These are phyloP conservation scores for Fomitopsis betulina DNA, from an alignment of 1,284 basidiomycete genomes.

Conservation along the genomic window DNA sequence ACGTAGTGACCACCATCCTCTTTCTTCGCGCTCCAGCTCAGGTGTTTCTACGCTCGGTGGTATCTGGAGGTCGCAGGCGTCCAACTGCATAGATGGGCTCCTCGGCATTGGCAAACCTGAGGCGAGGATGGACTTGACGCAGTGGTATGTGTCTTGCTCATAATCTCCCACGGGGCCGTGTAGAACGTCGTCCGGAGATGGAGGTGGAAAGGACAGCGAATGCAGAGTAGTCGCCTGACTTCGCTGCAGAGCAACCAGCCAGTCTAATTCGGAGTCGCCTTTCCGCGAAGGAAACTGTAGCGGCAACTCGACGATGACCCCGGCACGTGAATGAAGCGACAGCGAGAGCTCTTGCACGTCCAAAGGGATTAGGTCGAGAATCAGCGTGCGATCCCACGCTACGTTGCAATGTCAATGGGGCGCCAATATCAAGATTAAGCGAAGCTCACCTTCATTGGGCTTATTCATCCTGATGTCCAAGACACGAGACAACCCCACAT, in stretches of 20 bases:
- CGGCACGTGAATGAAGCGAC: slow-evolving; percentile 35
- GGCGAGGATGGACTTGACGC: slow-evolving; percentile 48
- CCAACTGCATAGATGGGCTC: slow-evolving; percentile 58
- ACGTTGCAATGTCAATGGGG: slow-evolving; percentile 8
- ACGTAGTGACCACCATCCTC: slow-evolving; percentile 74
- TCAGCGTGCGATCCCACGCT: slow-evolving; percentile 24
- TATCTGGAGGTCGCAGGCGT: slow-evolving; percentile 25
- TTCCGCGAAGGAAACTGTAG: slow-evolving; percentile 17
- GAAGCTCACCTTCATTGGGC: slow-evolving; percentile 8
- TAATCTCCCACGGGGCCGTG: slow-evolving; percentile 22
- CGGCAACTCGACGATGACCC: slow-evolving; percentile 33
- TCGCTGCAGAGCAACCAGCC: slow-evolving; percentile 47
- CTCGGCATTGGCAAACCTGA: slow-evolving; percentile 63
- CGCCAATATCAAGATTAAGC: not conserved
- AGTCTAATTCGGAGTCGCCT: slow-evolving; percentile 26
- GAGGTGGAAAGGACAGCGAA: slow-evolving; percentile 44
- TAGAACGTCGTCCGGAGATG: slow-evolving; percentile 25
- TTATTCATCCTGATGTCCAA: slow-evolving; percentile 40
- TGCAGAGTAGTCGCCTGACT: slow-evolving; percentile 50
- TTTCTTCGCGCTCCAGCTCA: slow-evolving; percentile 62
- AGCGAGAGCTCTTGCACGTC: slow-evolving; percentile 37
- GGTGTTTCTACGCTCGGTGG: slow-evolving; percentile 23
- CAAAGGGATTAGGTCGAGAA: slow-evolving; percentile 53
- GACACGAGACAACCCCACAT: slow-evolving; percentile 53
- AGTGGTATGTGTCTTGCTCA: slow-evolving; percentile 38